A percentile compares a stretch with the other conserved stretches of the same genome.
phyloP scores from a whole-genome alignment of 2,329 filamentous ascomycete genomes.

The Polychaeton citri region DNA sequence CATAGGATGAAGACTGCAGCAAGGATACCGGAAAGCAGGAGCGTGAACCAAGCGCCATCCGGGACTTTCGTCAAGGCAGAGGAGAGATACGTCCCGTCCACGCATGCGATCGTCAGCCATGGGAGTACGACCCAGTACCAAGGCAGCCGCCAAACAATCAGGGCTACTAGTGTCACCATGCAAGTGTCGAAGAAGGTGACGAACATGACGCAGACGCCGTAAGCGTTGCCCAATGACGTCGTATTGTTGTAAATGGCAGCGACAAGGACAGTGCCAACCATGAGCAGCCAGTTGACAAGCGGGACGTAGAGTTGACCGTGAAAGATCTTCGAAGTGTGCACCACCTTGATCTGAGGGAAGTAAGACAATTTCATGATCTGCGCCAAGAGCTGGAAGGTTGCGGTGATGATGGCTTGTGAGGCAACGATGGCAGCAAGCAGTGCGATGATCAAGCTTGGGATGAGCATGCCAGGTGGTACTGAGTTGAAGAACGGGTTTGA shows the following conservation, averaged over 20 bases:
- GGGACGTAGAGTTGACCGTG: conserved; percentile 69
- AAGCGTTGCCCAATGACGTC: conserved; percentile 9
- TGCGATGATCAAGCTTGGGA: conserved; percentile 54
- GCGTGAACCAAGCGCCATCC: conserved; percentile 65
- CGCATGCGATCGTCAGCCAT: conserved; percentile 49
- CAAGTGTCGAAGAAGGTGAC: conserved; percentile 68
- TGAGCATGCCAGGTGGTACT: conserved; percentile 53
- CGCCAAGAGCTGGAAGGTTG: conserved; percentile 51
- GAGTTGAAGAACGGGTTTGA: conserved; percentile 63
- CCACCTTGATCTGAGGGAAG: conserved; percentile 61
- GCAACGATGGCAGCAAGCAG: conserved; percentile 57
- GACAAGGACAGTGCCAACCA: conserved; percentile 62
- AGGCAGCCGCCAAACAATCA: conserved; percentile 58
- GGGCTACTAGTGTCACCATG: conserved; percentile 57
- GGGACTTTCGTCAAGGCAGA: conserved; percentile 61
- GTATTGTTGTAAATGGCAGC: conserved; percentile 58
- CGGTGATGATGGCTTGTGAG: conserved; percentile 66
- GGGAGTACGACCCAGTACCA: conserved; percentile 46
- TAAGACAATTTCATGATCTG: conserved; percentile 63
- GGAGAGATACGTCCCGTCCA: conserved; percentile 59
- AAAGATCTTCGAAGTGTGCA: conserved; percentile 57
- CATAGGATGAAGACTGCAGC: conserved; percentile 57
- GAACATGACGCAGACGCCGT: conserved; percentile 63
- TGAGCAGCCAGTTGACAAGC: conserved; percentile 61
- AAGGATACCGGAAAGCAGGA: conserved; percentile 50